A percentile compares a stretch with the other conserved stretches of the same genome.
phyloP scores from a whole-genome alignment of 1,284 basidiomycete genomes.

The Cryptococcus wingfieldii region DNA sequence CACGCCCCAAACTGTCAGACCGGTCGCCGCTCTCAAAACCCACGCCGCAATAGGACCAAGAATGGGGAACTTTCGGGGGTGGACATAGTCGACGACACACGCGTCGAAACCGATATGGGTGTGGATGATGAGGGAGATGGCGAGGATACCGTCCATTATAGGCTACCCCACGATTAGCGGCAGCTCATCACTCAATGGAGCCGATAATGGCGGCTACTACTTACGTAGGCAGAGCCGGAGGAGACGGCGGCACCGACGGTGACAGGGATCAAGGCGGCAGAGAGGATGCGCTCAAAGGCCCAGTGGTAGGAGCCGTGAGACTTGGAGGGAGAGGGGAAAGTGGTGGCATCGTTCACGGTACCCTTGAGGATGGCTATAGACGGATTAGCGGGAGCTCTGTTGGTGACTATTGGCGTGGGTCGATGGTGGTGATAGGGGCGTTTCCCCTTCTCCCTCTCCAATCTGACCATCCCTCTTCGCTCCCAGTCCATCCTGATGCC shows the following conservation, averaged over 20 bases:
- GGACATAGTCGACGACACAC: conserved; percentile 80
- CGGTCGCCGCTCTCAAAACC: conserved; percentile 71
- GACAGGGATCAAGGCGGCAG: conserved; percentile 80
- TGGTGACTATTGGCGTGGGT: background rate
- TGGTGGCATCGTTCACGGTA: conserved; percentile 90
- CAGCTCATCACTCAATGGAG: background rate
- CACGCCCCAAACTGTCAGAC: conserved; percentile 80
- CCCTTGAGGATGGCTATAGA: conserved; percentile 78
- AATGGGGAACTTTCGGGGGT: conserved; percentile 85
- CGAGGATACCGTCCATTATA: conserved; percentile 81
- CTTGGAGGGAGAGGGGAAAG: conserved; percentile 75
- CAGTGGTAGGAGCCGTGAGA: conserved; percentile 94
- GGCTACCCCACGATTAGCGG: conserved; percentile 51
- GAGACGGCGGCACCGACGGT: conserved; percentile 74
- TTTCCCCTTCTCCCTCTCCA: background rate
- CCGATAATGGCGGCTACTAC: conserved; percentile 12
- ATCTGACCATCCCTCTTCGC: background rate
- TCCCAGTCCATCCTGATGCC: background rate
- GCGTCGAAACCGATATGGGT: conserved; percentile 82
- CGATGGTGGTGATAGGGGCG: background rate
- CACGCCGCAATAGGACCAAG: conserved; percentile 68
- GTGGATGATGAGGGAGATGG: conserved; percentile 82
- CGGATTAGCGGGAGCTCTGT: background rate
- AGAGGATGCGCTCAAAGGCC: conserved; percentile 90
- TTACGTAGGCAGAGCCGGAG: conserved; percentile 60